Base-by-base conservation (phyloP, 768 basidiomycete genomes). In the Rhizopogon sp. region DNA sequence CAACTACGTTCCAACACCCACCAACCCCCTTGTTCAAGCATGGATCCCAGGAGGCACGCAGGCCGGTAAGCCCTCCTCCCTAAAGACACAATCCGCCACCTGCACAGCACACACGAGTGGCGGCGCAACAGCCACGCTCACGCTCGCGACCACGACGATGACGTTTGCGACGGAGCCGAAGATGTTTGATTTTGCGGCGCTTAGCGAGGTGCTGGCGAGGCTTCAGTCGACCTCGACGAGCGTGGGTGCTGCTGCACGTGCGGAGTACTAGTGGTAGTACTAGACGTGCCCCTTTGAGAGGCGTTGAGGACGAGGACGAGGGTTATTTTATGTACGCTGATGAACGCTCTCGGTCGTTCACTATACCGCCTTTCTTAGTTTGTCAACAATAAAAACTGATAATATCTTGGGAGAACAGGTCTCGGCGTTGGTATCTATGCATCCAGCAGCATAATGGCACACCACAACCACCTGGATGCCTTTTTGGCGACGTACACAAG, bases 21-120 rank as follows among this genome's bases (percentile, higher is more conserved):
- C 67, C 16, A 72, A 78, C 54, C 74, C 74, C n/a, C 55, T 72
- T 33, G 67, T 78, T n/a, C 62, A 62, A 25, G 71, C 72, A 37
- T 77, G 75, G 76, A 57, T 71, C 41, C 57, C 64, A 17, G 68
- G 70, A 39, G 58, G 67, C 45, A 55, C 59, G 5, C 33, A 44
- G 46, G 29, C 54, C 10, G 33, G 53, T 46, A 67, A 55, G 40
- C 51, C 25, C 31, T 20, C 25, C 31, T n/a, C 49, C 20, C 8
- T 46, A 8, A 70, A 64, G 47, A 49, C 28, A 33, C 57, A 57
- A 11, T 59, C 58, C 5, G 22, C 53, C 13, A 41, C 49, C 17
- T 62, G 54, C 45, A 52, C 46, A 11, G 33, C 57, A 4, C 33
- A 28, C n/a, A 31, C 43, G 4, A 40, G 47, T 29, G 51, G 58